These are phyloP conservation scores for Trametopsis cervina DNA, from an alignment of 768 basidiomycete genomes.

Conservation along the genomic window DNA sequence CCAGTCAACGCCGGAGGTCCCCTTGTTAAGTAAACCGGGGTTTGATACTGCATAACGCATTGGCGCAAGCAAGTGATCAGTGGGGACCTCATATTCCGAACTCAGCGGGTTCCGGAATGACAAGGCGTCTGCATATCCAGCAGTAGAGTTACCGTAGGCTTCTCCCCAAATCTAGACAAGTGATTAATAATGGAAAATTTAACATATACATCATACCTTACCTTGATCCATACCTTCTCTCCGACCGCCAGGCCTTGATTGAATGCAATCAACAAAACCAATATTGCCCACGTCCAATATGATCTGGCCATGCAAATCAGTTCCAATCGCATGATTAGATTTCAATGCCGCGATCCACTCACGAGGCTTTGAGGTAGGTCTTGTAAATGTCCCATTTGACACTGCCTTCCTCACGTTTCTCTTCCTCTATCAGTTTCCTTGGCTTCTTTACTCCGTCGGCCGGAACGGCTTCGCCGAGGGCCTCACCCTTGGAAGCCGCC, in stretches of 20 bases:
- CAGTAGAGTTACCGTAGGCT: slow-evolving; percentile 36
- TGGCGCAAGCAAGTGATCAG: no score
- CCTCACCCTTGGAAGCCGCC: slow-evolving; percentile 24
- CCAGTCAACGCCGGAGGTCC: slow-evolving; percentile 10
- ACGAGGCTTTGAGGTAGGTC: slow-evolving; percentile 68
- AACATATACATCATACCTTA: slow-evolving; percentile 23
- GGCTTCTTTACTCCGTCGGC: slow-evolving; percentile 48
- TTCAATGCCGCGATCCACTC: slow-evolving; percentile 16
- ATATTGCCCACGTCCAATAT: slow-evolving; percentile 60
- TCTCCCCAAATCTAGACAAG: slow-evolving; percentile 56
- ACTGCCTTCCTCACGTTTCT: slow-evolving; percentile 72
- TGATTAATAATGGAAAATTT: neutral
- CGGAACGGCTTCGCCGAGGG: slow-evolving; percentile 22
- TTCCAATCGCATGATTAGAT: neutral
- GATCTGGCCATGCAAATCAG: slow-evolving; percentile 35
- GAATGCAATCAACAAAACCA: slow-evolving; percentile 40
- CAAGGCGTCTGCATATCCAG: slow-evolving; percentile 1
- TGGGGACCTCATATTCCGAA: slow-evolving; percentile 20
- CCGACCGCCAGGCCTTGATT: slow-evolving; percentile 43
- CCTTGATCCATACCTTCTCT: slow-evolving; percentile 75
- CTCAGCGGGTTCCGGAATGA: slow-evolving; percentile 18
- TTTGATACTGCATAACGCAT: no score
- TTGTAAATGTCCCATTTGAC: slow-evolving; percentile 70
- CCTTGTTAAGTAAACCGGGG: no score
- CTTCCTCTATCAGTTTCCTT: slow-evolving; percentile 71